Evolutionary conservation across 108 stramenopile species (phyloP).

Genomic region (Cylindrotheca fusiformis): DNA sequence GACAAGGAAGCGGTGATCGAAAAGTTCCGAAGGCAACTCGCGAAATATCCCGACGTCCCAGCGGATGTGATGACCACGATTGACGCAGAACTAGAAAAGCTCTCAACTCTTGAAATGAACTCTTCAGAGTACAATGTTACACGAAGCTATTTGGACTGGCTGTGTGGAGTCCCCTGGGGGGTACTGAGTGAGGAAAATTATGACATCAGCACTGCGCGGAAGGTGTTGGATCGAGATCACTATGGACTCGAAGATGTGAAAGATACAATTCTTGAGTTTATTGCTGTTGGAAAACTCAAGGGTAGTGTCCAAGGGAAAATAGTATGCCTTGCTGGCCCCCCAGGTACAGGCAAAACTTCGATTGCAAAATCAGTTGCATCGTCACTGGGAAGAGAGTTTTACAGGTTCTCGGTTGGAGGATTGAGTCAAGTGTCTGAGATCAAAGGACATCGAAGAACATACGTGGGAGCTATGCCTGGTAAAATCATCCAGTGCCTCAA

Average conservation of each 20-base stretch:
- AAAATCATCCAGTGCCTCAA: conserved; percentile 97
- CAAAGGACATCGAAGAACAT: conserved; percentile 98
- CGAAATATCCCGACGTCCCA: conserved; percentile 66
- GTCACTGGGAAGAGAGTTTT: conserved; percentile 92
- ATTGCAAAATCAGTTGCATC: conserved; percentile 93
- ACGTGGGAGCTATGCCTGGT: conserved; percentile 98
- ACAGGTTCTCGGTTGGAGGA: conserved; percentile 96
- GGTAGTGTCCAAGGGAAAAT: conserved; percentile 95
- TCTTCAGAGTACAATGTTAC: conserved; percentile 96
- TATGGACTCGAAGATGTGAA: conserved; percentile 97
- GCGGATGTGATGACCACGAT: conserved; percentile 72
- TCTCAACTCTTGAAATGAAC: conserved; percentile 90
- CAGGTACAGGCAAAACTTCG: conserved; percentile 84
- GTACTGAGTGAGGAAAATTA: conserved; percentile 82
- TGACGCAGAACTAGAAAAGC: conserved; percentile 90
- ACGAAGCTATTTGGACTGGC: conserved; percentile 95
- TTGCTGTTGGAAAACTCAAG: conserved; percentile 95
- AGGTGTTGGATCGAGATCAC: conserved; percentile 89
- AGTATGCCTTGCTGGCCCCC: conserved; percentile 93
- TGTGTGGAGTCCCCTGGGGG: conserved; percentile 94
- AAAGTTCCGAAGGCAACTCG: conserved; percentile 84
- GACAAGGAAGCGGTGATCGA: conserved; percentile 93
- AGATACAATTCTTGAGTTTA: conserved; percentile 95
- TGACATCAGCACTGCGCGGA: conserved; percentile 73
- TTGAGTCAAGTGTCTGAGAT: conserved; percentile 93